phyloP scores from a whole-genome alignment of 2,329 filamentous ascomycete genomes.

The Fusarium beomiforme region DNA sequence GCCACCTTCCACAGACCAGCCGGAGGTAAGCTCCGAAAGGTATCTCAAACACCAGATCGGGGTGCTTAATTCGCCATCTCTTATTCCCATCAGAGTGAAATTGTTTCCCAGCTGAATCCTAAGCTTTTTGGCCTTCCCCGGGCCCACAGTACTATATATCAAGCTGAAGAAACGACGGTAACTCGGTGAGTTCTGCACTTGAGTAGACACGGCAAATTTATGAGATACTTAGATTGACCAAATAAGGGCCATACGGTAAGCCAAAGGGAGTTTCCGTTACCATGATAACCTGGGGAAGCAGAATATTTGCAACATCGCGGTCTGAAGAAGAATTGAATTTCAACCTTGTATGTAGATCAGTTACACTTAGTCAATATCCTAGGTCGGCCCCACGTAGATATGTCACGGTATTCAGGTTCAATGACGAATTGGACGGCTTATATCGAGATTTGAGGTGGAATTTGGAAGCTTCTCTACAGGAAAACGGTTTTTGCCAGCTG shows the following conservation, averaged over 20 bases:
- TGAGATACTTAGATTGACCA: not conserved
- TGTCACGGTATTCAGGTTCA: not conserved
- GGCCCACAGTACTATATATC: conserved; percentile 6
- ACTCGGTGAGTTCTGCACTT: not conserved
- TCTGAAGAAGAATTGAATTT: not conserved
- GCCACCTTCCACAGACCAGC: conserved; percentile 3
- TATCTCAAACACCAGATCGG: not conserved
- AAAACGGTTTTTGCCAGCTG: not conserved
- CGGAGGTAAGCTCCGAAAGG: conserved; percentile 27
- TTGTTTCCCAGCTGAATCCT: not conserved
- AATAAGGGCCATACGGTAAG: not conserved
- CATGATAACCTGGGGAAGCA: not conserved
- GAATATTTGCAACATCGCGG: not conserved
- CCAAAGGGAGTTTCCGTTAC: not conserved
- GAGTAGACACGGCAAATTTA: not conserved
- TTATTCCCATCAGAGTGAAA: not conserved
- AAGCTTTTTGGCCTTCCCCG: not conserved
- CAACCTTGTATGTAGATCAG: conserved; percentile 26
- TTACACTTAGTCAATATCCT: conserved; percentile 8
- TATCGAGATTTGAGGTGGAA: conserved; percentile 12
- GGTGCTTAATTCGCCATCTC: not conserved
- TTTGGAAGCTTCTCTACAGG: conserved; percentile 11
- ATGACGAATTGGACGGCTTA: conserved; percentile 18
- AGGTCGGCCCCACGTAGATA: conserved; percentile 9
- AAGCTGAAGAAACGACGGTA: not conserved